phyloP scores from a whole-genome alignment of 2,329 filamentous ascomycete species.

The Penicillium sp. region DNA sequence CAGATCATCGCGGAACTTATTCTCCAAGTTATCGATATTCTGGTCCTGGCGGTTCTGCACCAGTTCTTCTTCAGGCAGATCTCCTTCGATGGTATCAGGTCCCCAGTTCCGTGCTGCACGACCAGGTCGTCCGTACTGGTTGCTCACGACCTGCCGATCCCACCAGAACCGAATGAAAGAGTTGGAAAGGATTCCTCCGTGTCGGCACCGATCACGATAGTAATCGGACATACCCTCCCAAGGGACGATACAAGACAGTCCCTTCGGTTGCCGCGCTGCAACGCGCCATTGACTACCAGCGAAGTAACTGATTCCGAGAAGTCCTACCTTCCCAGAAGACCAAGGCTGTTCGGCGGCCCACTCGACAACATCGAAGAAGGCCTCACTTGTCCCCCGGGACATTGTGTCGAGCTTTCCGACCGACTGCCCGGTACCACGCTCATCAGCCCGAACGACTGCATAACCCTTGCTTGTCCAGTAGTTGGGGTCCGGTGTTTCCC shows the following conservation, averaged over 20 bases:
- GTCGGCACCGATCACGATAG: conserved; percentile 62
- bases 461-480: conserved; percentile 63
- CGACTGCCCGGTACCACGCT: conserved; percentile 57
- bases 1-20: conserved; percentile 63
- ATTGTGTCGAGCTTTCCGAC: conserved; percentile 59
- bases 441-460: conserved; percentile 59
- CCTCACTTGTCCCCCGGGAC: conserved; percentile 56
- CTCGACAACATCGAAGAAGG: conserved; percentile 57
- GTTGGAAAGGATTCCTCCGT: conserved; percentile 66
- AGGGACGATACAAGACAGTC: conserved; percentile 56
- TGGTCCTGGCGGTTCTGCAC: conserved; percentile 46
- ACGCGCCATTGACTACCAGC: conserved; percentile 61
- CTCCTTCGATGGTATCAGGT: conserved; percentile 47
- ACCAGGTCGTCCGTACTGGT: conserved; percentile 68
- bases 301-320: conserved; percentile 58
- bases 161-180: conserved; percentile 68
- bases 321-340: conserved; percentile 56
- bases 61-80: conserved; percentile 41
- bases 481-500: conserved; percentile 63
- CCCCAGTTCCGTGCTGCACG: conserved; percentile 58
- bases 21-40: conserved; percentile 51
- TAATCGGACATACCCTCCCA: conserved; percentile 64
- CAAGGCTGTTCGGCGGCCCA: conserved; percentile 57
- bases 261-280: conserved; percentile 56
- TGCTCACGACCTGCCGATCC: conserved; percentile 67